Conservation (phyloP, 805 yeast species). For the Wickerhamomyces strasburgensis region DNA sequence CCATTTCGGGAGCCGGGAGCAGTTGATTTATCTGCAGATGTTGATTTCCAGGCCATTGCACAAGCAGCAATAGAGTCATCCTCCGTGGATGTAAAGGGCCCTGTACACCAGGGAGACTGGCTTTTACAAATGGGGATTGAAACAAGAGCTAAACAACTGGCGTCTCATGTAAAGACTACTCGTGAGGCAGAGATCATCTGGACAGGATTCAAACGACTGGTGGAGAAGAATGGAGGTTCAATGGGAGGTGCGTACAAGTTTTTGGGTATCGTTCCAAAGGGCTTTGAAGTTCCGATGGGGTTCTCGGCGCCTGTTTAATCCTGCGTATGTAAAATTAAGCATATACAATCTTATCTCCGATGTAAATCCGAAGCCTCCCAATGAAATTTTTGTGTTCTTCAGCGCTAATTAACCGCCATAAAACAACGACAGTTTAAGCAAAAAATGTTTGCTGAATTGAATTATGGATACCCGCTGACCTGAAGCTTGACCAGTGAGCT, state of each 20-base stretch:
- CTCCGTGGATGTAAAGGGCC: constrained; percentile 41
- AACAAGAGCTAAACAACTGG: constrained; percentile 57
- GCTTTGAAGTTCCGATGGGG: constrained; percentile 11
- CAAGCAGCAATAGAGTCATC: constrained; percentile 21
- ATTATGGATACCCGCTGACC: too few relatives aligned
- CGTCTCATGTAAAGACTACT: constrained; percentile 34
- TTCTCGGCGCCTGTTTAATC: neutral
- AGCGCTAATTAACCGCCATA: too few relatives aligned
- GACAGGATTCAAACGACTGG: constrained; percentile 55
- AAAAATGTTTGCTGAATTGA: too few relatives aligned
- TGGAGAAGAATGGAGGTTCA: constrained; percentile 50
- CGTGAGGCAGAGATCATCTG: constrained; percentile 48
- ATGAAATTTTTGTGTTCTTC: too few relatives aligned
- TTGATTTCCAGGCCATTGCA: constrained; percentile 63
- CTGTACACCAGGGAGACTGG: constrained; percentile 76
- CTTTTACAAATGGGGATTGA: constrained; percentile 72
- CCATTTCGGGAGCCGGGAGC: constrained; percentile 76
- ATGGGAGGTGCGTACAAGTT: constrained; percentile 82
- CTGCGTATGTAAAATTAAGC: too few relatives aligned
- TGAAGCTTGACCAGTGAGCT: too few relatives aligned
- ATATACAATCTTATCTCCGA: too few relatives aligned
- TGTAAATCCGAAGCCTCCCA: too few relatives aligned
- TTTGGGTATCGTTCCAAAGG: constrained; percentile 52
- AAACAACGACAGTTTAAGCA: too few relatives aligned
- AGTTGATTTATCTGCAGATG: constrained; percentile 80